Base-by-base conservation (phyloP, 2,329 filamentous ascomycete genomes). In the Aspergillus neotritici region DNA sequence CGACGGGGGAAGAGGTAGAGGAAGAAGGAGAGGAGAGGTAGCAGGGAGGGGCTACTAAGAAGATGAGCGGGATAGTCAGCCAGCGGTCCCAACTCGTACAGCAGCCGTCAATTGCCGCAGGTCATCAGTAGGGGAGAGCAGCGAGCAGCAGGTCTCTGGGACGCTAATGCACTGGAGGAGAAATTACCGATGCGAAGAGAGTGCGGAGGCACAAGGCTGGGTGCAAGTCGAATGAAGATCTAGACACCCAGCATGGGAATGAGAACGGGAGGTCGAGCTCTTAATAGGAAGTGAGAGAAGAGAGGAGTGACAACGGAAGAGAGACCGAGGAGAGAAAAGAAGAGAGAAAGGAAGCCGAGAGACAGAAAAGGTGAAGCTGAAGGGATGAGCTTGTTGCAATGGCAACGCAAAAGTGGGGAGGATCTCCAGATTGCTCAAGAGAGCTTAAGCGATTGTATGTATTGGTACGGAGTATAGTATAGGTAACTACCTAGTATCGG, bases 371-470 rank as follows among this genome's bases (percentile, higher is more conserved):
- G 55, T 62, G 63, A 65, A 65, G 62, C 60, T 64, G 61, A 64
- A 62, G 57, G 62, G 62, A 64, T 63, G 61, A 52, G 52, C 57
- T 63, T 65, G 63, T 65, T 66, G 62, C 63, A 65, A 66, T 65
- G 62, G 62, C 62, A 65, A 65, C 63, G 62, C 52, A 57, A 53
- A 53, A 64, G 63, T 64, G 62, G 62, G 61, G 63, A 65, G 62
- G 62, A 64, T 65, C 62, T 62, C 58, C 58, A 60, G 58, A 58
- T 62, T 25, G 41, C 51, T 54, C 52, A 46, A 46, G 50, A 52
- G 46, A 51, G 53, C 51, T 55, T 55, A 49, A 54, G 50, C 47
- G 53, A 53, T 47, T 37, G 39, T 35, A 34, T 14, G 17, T 41
- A 33, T 35, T 35, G 28, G 25, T 12, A 34, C 7, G 3, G 8